These are phyloP conservation scores for Podaxis mareebaensis DNA, from an alignment of 768 basidiomycete genomes.

Conservation along the genomic window DNA sequence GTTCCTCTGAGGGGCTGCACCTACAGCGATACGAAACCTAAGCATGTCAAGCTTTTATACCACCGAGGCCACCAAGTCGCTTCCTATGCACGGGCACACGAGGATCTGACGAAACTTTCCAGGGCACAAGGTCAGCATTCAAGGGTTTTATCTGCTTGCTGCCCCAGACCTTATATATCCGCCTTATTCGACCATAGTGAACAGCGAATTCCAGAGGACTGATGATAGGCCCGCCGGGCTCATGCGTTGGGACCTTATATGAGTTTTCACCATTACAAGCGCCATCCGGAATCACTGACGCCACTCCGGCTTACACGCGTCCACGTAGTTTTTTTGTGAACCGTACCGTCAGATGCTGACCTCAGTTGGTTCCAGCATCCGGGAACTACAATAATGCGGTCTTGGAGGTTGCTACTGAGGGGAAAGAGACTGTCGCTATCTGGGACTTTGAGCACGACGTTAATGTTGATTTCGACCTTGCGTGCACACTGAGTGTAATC, in stretches of 20 bases:
- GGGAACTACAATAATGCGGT: conserved; percentile 20
- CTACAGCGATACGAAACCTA: conserved; percentile 23
- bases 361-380: conserved; percentile 15
- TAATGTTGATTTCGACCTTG: too few species aligned
- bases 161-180: background rate
- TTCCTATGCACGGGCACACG: conserved; percentile 35
- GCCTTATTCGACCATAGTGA: too few species aligned
- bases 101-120: conserved; percentile 24
- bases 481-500: background rate
- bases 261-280: background rate
- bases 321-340: conserved; percentile 21
- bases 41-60: conserved; percentile 25
- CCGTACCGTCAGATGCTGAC: background rate
- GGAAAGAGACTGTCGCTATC: conserved; percentile 18
- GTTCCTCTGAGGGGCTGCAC: conserved; percentile 24
- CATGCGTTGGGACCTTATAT: too few species aligned
- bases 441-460: conserved; percentile 26
- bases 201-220: too few species aligned
- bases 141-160: background rate
- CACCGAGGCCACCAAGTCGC: conserved; percentile 31
- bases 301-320: conserved; percentile 24
- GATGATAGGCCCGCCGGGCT: too few species aligned
- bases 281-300: conserved; percentile 20
- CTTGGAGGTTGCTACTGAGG: conserved; percentile 16
- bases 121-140: conserved; percentile 24